Evolutionary conservation across 371 early-diverging fungal species (phyloP).

Genomic region (Furculomyces boomerangus): DNA sequence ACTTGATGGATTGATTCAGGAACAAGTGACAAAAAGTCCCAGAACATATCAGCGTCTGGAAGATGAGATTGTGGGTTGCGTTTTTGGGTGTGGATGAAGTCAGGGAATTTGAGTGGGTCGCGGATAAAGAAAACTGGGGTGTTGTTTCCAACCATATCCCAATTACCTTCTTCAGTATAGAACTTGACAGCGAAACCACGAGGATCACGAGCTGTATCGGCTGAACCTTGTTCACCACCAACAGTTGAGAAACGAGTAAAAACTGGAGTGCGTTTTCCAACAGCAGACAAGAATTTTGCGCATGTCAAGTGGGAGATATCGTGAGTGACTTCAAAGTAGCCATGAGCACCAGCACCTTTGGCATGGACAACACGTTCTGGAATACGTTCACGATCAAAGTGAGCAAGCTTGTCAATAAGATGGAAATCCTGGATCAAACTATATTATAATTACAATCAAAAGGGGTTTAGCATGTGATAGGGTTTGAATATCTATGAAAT

Average conservation of each 20-base stretch:
- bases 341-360: constrained; percentile 67
- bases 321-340: constrained; percentile 61
- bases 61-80: constrained; percentile 53
- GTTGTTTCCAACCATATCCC: constrained; percentile 60
- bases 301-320: constrained; percentile 47
- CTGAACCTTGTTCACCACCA: constrained; percentile 52
- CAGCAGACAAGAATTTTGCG: constrained; percentile 50
- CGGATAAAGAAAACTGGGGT: constrained; percentile 50
- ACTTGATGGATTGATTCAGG: constrained; percentile 67
- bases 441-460: constrained; percentile 41
- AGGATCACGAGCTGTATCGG: constrained; percentile 58
- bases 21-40: constrained; percentile 61
- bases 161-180: constrained; percentile 61
- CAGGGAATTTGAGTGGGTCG: constrained; percentile 63
- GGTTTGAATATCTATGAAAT: constrained; percentile 36
- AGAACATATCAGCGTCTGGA: constrained; percentile 32
- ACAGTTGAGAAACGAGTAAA: constrained; percentile 70
- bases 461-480: constrained; percentile 43
- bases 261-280: constrained; percentile 60
- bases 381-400: constrained; percentile 69
- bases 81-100: constrained; percentile 71
- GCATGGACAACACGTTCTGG: constrained; percentile 75
- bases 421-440: constrained; percentile 47
- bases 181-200: constrained; percentile 63
- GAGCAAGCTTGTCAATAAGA: constrained; percentile 59